Conservation (phyloP, 306 rosid species). For the Herpetospermum pedunculosum region DNA sequence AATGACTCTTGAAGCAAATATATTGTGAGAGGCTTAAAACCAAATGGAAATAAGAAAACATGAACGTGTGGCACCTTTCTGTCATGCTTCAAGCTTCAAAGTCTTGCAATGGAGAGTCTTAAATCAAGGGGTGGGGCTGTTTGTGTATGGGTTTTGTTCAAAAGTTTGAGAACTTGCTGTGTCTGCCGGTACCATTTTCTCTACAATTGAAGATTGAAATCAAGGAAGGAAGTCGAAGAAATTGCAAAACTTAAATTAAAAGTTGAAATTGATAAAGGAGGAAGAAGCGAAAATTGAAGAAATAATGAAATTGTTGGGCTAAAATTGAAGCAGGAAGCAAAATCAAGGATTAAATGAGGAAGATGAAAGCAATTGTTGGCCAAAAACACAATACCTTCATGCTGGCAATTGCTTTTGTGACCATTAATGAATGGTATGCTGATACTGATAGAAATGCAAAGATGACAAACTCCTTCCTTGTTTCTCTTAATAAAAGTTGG, state of each 20-base stretch:
- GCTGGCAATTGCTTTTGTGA: not conserved
- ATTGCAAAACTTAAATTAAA: not conserved
- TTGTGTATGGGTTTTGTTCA: not conserved
- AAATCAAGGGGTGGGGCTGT: not conserved
- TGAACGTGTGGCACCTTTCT: not conserved
- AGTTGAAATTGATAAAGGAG: not conserved
- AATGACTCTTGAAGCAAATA: not conserved
- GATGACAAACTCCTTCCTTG: not conserved
- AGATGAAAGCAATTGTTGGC: not conserved
- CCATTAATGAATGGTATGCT: not conserved
- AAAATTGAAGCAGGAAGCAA: not conserved
- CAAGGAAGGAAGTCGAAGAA: not conserved
- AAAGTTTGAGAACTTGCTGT: not conserved
- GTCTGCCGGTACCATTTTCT: not conserved
- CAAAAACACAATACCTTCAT: not conserved
- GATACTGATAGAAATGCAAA: conserved; percentile 1
- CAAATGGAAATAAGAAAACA: not conserved
- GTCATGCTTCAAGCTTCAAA: not conserved
- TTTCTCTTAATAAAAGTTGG: not conserved
- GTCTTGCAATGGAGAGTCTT: not conserved
- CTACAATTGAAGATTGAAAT: not conserved
- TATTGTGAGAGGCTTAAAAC: not conserved
- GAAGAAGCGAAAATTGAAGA: not conserved
- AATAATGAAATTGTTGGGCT: not conserved
- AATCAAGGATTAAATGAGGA: not conserved